phyloP scores from a whole-genome alignment of 208 protist species.

The Strigomonas culicis region DNA sequence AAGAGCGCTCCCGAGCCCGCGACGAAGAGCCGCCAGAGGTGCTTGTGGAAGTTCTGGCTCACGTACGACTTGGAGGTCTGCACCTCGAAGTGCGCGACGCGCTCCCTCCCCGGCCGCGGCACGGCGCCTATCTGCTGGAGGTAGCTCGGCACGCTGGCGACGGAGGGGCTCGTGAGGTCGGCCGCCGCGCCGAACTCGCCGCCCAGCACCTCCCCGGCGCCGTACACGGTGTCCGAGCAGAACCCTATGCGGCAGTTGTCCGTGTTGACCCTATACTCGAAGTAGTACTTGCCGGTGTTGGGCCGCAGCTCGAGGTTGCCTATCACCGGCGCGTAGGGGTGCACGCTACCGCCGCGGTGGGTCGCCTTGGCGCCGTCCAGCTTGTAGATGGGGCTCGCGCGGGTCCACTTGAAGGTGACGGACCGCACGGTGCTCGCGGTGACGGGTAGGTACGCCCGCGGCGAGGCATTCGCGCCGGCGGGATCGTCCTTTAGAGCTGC shows the following conservation, averaged over 20 bases:
- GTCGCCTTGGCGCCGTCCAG: constrained; percentile 34
- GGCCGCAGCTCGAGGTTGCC: constrained; percentile 52
- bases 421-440: constrained; percentile 25
- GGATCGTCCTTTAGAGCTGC: neutral
- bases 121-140: constrained; percentile 37
- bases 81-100: constrained; percentile 51
- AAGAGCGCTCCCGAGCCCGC: constrained; percentile 53
- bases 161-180: neutral
- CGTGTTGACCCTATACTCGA: constrained; percentile 72
- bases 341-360: constrained; percentile 53
- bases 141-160: constrained; percentile 21
- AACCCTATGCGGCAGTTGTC: constrained; percentile 75
- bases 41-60: constrained; percentile 54
- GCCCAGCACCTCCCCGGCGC: constrained; percentile 27
- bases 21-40: constrained; percentile 75
- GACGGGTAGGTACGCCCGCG: constrained; percentile 32
- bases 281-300: constrained; percentile 73
- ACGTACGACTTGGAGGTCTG: constrained; percentile 72
- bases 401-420: constrained; percentile 62
- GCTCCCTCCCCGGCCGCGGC: constrained; percentile 10
- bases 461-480: neutral
- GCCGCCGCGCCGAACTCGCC: constrained; percentile 26
- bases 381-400: constrained; percentile 45
- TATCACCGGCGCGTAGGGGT: constrained; percentile 61
- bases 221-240: constrained; percentile 46